These are phyloP conservation scores for Yamadazyma triangularis DNA, from an alignment of 1,139 yeast genomes.

Conservation along the genomic window DNA sequence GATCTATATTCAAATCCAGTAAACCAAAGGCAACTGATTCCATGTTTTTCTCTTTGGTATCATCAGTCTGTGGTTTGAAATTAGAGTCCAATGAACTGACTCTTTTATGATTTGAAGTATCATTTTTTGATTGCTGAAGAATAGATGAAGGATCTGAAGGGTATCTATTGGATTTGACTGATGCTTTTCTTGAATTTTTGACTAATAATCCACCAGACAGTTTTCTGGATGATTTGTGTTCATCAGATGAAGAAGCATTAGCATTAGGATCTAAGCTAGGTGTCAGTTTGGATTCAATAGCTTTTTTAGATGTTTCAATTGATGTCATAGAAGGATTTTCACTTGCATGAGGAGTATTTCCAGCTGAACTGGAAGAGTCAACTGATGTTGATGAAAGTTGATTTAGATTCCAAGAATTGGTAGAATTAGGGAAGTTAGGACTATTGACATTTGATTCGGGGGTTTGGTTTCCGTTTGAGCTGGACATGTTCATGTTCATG, in stretches of 20 bases:
- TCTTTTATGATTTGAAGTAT: conserved; percentile 10
- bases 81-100: conserved; percentile 23
- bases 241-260: no score
- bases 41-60: background rate
- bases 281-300: conserved; percentile 1
- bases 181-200: conserved; percentile 28
- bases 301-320: background rate
- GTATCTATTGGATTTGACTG: conserved; percentile 32
- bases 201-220: conserved; percentile 18
- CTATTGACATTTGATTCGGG: no score
- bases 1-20: conserved; percentile 13
- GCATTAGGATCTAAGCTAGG: conserved; percentile 3
- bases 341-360: background rate
- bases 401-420: no score
- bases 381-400: background rate
- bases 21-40: conserved; percentile 7
- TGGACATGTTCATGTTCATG: no score
- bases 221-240: no score
- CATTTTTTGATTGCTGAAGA: conserved; percentile 5
- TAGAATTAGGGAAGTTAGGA: no score
- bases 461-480: no score
- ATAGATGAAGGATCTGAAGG: conserved; percentile 30
- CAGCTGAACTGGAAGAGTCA: background rate
- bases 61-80: conserved; percentile 17
- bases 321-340: background rate